phyloP scores from a whole-genome alignment of 352 stramenopile species.

The Phytophthora litchii region DNA sequence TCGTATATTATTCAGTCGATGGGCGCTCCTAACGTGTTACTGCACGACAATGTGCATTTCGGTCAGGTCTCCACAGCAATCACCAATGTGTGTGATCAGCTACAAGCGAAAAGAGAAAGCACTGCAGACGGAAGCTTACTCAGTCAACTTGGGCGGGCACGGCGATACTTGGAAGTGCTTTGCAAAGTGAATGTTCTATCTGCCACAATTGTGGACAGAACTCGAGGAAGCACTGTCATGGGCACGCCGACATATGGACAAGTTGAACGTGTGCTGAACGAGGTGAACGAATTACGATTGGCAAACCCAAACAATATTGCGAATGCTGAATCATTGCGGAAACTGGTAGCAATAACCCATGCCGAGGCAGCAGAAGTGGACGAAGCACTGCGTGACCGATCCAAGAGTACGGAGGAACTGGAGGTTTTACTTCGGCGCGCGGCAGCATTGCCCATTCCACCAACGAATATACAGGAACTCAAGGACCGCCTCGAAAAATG shows the following conservation, averaged over 20 bases:
- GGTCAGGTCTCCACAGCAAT: slow-evolving; percentile 21
- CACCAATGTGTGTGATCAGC: slow-evolving; percentile 3
- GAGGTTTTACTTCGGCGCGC: slow-evolving; percentile 47
- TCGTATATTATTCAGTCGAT: slow-evolving; percentile 20
- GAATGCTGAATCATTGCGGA: slow-evolving; percentile 49
- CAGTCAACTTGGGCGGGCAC: slow-evolving; percentile 20
- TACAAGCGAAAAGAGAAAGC: slow-evolving; percentile 28
- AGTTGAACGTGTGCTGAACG: slow-evolving; percentile 37
- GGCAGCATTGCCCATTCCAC: slow-evolving; percentile 42
- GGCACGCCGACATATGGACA: slow-evolving; percentile 30
- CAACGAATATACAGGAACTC: slow-evolving; percentile 47
- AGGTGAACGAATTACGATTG: slow-evolving; percentile 36
- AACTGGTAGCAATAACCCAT: slow-evolving; percentile 40
- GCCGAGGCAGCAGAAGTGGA: slow-evolving; percentile 32
- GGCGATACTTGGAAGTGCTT: slow-evolving; percentile 37
- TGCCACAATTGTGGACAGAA: slow-evolving; percentile 22
- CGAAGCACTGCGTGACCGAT: slow-evolving; percentile 37
- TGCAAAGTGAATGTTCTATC: slow-evolving; percentile 36
- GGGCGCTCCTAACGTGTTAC: slow-evolving; percentile 27
- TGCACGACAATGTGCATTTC: slow-evolving; percentile 31
- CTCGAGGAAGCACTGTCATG: slow-evolving; percentile 15
- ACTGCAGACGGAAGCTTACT: slow-evolving; percentile 16
- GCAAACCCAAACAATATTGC: slow-evolving; percentile 18
- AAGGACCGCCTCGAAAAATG: slow-evolving; percentile 59
- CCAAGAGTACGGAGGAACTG: slow-evolving; percentile 57